Base-by-base conservation (phyloP, 257 asterid species). In the Plantago ovata region DNA sequence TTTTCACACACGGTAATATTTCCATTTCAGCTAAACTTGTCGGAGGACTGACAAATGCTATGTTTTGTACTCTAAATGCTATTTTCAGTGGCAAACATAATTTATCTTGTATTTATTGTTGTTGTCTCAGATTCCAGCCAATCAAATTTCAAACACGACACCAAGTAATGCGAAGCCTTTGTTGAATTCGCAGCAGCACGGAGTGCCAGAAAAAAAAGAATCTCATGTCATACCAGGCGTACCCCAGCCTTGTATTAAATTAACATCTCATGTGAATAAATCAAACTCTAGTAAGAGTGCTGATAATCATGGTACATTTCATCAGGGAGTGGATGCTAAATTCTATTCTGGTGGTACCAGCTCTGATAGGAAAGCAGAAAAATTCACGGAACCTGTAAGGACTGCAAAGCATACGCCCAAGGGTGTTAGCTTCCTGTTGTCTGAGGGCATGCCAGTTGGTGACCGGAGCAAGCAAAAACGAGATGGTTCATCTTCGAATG, bases 1-100 rank as follows among this genome's bases (percentile, higher is more conserved):
- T 92, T 92, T 63, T 88, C 96, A 15, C 98, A 92, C 50, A 71
- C 80, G 95, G 97, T 88, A 73, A 70, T 42, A 18, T 21, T 36
- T 65, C 62, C 79, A 45, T 48, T 56, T 42, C 39, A 13, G n/a
- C n/a, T n/a, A 53, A 33, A 10, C 9, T 53, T 32, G 18, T 51
- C 44, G 13, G 23, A 16, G 46, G 11, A 48, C 36, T 56, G 1
- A 38, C 54, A 40, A 42, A 42, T 61, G 33, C 61, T 70, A 22
- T 43, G 13, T 46, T 38, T 45, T 60, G 43, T 53, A 16, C n/a
- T 38, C 24, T 38, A 33, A 20, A 33, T 55, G 47, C 22, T 10
- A 11, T 18, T 3, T 55, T 22, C 48, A 28, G 6, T 42, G 15
- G 21, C 64, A 53, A 55, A 38, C 42, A 70, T 48, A 69, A 45